Percentiles rank a stretch among this genome's conserved stretches.
Conservation (phyloP, 225 moss, liverwort and hornwort species). For the Neckera pumila region DNA sequence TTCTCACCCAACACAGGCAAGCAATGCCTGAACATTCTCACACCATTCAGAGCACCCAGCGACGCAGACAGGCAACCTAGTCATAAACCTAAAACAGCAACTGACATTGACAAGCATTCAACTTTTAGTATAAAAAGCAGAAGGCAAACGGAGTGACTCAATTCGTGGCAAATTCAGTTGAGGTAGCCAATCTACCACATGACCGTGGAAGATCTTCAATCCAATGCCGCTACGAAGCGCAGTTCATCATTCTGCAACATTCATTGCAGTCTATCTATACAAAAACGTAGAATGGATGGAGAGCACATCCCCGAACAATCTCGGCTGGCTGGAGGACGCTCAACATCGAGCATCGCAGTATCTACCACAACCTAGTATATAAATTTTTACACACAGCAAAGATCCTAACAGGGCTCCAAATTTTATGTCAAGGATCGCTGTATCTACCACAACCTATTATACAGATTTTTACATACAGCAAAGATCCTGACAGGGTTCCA, state of each 20-base stretch:
- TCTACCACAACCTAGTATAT: background rate
- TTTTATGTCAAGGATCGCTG: background rate
- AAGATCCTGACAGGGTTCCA: background rate
- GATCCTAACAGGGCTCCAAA: background rate
- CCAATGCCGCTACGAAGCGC: background rate
- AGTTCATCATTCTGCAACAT: background rate
- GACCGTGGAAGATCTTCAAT: background rate
- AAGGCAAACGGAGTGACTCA: background rate
- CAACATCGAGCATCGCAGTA: background rate
- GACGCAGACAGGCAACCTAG: background rate
- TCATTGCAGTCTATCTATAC: background rate
- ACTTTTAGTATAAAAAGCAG: background rate
- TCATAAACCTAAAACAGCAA: background rate
- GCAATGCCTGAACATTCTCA: background rate
- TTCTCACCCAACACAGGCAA: background rate
- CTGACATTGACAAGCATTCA: background rate
- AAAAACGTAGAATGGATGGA: background rate
- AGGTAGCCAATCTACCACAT: background rate
- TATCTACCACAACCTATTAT: background rate
- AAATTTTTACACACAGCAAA: background rate
- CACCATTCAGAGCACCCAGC: background rate
- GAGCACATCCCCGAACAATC: background rate
- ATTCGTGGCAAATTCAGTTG: background rate
- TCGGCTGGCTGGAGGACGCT: background rate
- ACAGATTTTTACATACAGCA: background rate